Base-by-base conservation (phyloP, 805 yeast genomes). In the Kluyveromyces aestuarii region DNA sequence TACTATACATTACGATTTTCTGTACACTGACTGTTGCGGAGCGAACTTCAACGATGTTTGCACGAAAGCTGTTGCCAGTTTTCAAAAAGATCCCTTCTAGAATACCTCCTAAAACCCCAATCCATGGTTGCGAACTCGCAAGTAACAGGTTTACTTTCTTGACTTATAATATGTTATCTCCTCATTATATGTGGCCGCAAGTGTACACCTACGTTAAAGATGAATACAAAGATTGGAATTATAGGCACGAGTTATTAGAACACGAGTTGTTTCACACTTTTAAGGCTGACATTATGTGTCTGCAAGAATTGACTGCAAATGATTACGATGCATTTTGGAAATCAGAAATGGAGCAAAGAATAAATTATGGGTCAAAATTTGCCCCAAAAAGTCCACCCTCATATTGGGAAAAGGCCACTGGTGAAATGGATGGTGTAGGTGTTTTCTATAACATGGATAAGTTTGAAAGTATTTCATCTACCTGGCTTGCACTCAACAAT, bases 341-440 rank as follows among this genome's bases (percentile, higher is more conserved):
- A 25, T 59, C 64, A 6, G 49, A 57, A 48, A 60, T 68, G 50
- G 50, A 47, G 41, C 54, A 57, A 0, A 51, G 61, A 25, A 48
- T 58, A 41, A 71, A 74, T n/a, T 80, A 72, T 57, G 72, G 70
- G 2, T 73, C 81, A 2, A 55, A 68, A 10, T 80, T 72, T 55
- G 70, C 73, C 19, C 67, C 71, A 41, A 81, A 81, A 58, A 71
- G 74, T 5, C 70, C 69, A 16, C 82, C 85, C 0, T 53, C 50
- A 2, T 79, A 79, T 56, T 80, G 85, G 85, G 63, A 66, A 16
- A 66, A 67, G 44, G 66, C 70, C 4, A 54, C 63, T 3, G 72
- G 71, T 40, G 71, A 69, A 55, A 72, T 80, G 71, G 86, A 81
- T 59, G 85, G 86, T 8, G 82, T 79, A 9, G 75, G 81, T 0